Conservation (phyloP, 805 yeast genomes). For the Yarrowia sp. region DNA sequence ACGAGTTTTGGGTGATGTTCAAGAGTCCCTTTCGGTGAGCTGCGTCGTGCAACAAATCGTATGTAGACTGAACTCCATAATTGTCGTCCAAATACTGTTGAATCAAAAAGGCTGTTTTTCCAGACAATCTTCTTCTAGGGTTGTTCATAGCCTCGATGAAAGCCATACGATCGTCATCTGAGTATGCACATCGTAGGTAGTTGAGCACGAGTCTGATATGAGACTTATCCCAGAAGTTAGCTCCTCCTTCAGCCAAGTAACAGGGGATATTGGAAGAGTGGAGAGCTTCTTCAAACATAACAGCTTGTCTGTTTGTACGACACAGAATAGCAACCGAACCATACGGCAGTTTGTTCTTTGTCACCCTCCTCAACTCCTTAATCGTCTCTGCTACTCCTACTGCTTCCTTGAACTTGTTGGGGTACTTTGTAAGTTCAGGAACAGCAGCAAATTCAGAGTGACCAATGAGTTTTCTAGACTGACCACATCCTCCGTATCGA, state of each 20-base stretch:
- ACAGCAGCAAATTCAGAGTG: conserved; percentile 27
- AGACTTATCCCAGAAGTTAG: conserved; percentile 73
- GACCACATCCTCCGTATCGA: conserved; percentile 30
- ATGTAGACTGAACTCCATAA: background rate
- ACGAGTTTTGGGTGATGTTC: background rate
- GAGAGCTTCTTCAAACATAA: conserved; percentile 63
- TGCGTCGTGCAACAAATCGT: conserved; percentile 2
- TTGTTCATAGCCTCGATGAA: conserved; percentile 54
- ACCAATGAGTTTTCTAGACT: conserved; percentile 17
- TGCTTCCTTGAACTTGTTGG: conserved; percentile 54
- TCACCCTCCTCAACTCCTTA: conserved; percentile 46
- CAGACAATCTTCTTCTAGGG: conserved; percentile 59
- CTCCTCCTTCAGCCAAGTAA: conserved; percentile 61
- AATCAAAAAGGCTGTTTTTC: background rate
- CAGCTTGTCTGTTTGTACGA: conserved; percentile 60
- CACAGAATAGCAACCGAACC: conserved; percentile 73
- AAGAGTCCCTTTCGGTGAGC: background rate
- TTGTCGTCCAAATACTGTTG: background rate
- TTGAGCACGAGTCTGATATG: conserved; percentile 65
- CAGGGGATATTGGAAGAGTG: conserved; percentile 55
- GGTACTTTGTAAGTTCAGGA: conserved; percentile 42
- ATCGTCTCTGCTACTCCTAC: conserved; percentile 58
- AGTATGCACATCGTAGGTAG: conserved; percentile 59
- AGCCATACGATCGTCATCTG: conserved; percentile 61
- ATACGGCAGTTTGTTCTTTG: conserved; percentile 45